Conservation (phyloP, 208 protist genomes). For the Crithidia brevicula region DNA sequence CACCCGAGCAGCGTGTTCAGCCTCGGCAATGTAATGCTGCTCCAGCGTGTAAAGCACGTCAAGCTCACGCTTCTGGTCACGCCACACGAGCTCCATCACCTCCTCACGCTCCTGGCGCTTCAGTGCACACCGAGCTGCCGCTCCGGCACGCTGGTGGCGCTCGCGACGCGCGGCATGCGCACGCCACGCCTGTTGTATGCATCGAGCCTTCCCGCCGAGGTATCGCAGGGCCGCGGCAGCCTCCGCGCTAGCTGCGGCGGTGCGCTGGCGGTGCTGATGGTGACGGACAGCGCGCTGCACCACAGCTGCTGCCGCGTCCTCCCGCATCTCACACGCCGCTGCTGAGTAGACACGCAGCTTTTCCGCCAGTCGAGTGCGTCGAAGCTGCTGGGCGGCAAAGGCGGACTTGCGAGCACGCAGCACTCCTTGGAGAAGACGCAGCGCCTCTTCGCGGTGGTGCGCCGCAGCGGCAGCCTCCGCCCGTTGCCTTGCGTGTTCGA, state of each 20-base stretch:
- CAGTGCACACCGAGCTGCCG: conserved; percentile 1
- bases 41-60: conserved; percentile 29
- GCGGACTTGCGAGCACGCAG: conserved; percentile 16
- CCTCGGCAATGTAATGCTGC: conserved; percentile 39
- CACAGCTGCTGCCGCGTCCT: conserved; percentile 45
- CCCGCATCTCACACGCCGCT: conserved; percentile 38
- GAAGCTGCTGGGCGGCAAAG: background rate
- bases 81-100: conserved; percentile 33
- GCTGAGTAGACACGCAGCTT: conserved; percentile 36
- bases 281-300: conserved; percentile 53
- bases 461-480: conserved; percentile 16
- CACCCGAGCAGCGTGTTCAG: conserved; percentile 26
- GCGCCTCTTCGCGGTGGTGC: background rate
- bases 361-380: conserved; percentile 28
- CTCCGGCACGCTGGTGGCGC: conserved; percentile 16
- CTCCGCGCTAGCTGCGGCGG: conserved; percentile 20
- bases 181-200: conserved; percentile 57
- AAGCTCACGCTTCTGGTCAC: conserved; percentile 30
- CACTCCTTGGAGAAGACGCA: conserved; percentile 5
- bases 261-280: conserved; percentile 19
- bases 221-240: conserved; percentile 21
- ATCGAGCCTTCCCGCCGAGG: conserved; percentile 18
- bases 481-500: conserved; percentile 11
- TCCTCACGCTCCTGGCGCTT: conserved; percentile 63
- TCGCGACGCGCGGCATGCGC: conserved; percentile 26